A percentile compares a stretch with the other conserved stretches of the same genome.
Evolutionary conservation across 345 rosid species (phyloP).

Genomic region (Adansonia digitata): DNA sequence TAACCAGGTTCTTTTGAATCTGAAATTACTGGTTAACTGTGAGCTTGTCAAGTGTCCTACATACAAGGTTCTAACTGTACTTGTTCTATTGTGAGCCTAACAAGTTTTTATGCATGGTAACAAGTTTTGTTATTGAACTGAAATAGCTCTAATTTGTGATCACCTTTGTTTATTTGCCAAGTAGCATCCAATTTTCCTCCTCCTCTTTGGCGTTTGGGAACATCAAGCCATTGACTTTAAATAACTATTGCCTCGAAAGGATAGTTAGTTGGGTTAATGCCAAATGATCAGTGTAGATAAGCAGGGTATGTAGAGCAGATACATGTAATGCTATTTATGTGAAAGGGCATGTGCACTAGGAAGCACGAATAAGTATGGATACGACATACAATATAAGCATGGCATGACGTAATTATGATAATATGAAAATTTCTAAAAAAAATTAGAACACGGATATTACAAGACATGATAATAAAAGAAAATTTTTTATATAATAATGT

Average conservation of each 20-base stretch:
- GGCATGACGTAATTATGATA: too few species aligned
- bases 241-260: neutral
- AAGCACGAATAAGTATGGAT: too few species aligned
- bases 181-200: neutral
- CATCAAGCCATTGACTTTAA: neutral
- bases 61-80: too few species aligned
- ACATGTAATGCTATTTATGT: neutral
- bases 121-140: slow-evolving; percentile 34
- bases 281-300: neutral
- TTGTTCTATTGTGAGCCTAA: too few species aligned
- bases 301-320: neutral
- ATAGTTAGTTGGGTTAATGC: neutral
- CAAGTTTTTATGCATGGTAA: slow-evolving; percentile 6
- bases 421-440: too few species aligned
- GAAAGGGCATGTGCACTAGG: neutral
- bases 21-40: too few species aligned
- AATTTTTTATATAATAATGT: too few species aligned
- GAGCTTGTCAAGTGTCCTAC: too few species aligned
- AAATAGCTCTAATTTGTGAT: slow-evolving; percentile 3
- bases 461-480: too few species aligned
- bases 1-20: too few species aligned
- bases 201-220: neutral
- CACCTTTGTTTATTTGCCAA: neutral
- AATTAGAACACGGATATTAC: too few species aligned
- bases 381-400: too few species aligned